Base-by-base conservation (phyloP, 1,284 basidiomycete species). In the Cutaneotrichosporon sp. region DNA sequence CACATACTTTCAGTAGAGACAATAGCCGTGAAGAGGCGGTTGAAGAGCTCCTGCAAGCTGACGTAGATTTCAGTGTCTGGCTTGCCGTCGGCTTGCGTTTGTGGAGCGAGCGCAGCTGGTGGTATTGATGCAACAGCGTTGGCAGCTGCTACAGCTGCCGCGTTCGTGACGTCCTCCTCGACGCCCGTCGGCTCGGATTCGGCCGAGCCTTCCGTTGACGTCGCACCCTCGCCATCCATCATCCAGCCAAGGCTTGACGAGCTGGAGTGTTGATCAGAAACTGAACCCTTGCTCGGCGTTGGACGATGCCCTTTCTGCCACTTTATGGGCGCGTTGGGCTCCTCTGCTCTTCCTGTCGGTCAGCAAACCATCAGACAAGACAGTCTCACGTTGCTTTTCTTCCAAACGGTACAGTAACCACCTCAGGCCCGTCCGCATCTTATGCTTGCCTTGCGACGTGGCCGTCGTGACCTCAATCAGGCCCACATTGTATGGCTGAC, bases 401-500 rank as follows among this genome's bases (percentile, higher is more conserved):
- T 72, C 71, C 3, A 72, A 51, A 24, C 68, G 66, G 48, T 67
- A 70, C 34, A 75, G 41, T 19, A 75, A 48, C 70, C 71, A 75
- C 19, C 70, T 55, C 12, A 75, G 52, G n/a, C 66, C 68, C 42
- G 71, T 72, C 29, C 67, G 51, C 70, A 73, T 74, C 61, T 75
- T 75, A 27, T 65, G 63, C 57, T 71, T 70, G 12, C 74, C 74
- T 38, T 71, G 67, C 2, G 61, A 44, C 9, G 65, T 63, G 22
- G 59, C 51, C 1, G 59, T 63, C 0, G 69, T 69, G 7, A 74
- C 66, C 55, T 75, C 74, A 32, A 75, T 73, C 43, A 75, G 46
- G 6, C 74, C 74, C 20, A 74, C 68, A 48, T 71, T 70, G 62
- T 64, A 69, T 10, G 71, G 68, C 27, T 72, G 64, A 4, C 72